Evolutionary conservation across 306 rosid species (phyloP), one percentile per base, ranked within the genome.

Genomic region (Medicago truncatula): DNA sequence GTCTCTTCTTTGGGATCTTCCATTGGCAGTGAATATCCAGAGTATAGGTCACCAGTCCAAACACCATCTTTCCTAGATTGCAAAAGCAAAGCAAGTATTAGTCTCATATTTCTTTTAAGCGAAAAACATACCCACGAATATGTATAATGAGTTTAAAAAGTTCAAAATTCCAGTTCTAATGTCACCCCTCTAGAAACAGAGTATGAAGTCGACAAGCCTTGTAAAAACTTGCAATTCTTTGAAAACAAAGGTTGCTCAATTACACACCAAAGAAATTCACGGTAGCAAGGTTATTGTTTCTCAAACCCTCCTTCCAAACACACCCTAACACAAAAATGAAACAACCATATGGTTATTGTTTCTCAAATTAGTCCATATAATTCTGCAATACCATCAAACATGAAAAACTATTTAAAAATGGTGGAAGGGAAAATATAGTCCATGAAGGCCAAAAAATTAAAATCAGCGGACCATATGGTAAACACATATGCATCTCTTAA

Each of bases 1-100:
- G 78, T 70, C 67, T 81, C 85, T 60, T 60, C 85, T 83, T 85
- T 90, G 9, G 90, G 90, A 69, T 96, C 98, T 83, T 96, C 99
- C 99, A 92, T 92, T n/a, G 98, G 99, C 80, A 95, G 40, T 40
- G 97, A 83, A 88, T 95, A 95, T 76, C 97, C 97, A 18, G 99
- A 92, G 28, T 92, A 93, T 57, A 95, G 89, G 89, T 95, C 97
- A 80, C 97, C 97, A 64, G 88, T 97, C 99, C 97, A 95, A 40
- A 95, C 96, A 78, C 83, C 86, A 17, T 86, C 93, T 85, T 90
- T 95, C 90, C 97, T 95, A 70, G 68, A 66, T 78, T 40, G 70
- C 46, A 83, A 62, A 76, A 82, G 76, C 20, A 58, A 68, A 74
- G 59, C 25, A 76, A 44, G 68, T 34, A 34, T 34, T 54, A 70